Evolutionary conservation across 768 basidiomycete species (phyloP).

Genomic region (Tricholoma terreum): DNA sequence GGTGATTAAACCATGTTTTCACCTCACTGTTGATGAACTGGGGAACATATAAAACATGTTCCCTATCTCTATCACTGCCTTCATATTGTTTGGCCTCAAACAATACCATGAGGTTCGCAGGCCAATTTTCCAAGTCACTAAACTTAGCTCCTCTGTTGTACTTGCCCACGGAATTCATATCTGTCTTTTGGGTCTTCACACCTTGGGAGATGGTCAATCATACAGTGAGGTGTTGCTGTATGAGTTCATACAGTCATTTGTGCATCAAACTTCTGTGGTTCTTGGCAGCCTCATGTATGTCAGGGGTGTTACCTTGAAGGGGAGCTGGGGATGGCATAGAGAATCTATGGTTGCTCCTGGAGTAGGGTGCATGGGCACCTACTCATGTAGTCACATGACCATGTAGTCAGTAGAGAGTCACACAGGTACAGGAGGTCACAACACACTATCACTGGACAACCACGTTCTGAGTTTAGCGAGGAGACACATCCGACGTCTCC

Average conservation of each 20-base stretch:
- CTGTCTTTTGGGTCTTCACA: not conserved
- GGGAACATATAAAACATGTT: not conserved
- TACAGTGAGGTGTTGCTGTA: too few relatives aligned
- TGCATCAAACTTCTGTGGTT: not conserved
- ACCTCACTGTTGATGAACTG: not conserved
- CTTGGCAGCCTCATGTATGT: not conserved
- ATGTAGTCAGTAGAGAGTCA: too few relatives aligned
- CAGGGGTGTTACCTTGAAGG: not conserved
- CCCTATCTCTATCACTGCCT: not conserved
- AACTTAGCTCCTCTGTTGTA: not conserved
- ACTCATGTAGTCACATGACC: too few relatives aligned
- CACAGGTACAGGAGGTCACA: too few relatives aligned
- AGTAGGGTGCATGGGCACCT: too few relatives aligned
- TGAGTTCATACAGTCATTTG: not conserved
- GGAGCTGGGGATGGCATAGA: not conserved
- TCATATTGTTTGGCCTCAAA: not conserved
- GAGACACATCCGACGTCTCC: too few relatives aligned
- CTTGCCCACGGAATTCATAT: not conserved
- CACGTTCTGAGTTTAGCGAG: too few relatives aligned
- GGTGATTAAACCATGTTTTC: not conserved
- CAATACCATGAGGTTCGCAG: not conserved
- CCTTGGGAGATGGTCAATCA: not conserved
- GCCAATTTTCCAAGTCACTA: not conserved
- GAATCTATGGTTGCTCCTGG: not conserved
- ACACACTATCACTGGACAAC: too few relatives aligned